Evolutionary conservation across 208 protist genomes (phyloP).

Genomic region (Phytomonas sp.): DNA sequence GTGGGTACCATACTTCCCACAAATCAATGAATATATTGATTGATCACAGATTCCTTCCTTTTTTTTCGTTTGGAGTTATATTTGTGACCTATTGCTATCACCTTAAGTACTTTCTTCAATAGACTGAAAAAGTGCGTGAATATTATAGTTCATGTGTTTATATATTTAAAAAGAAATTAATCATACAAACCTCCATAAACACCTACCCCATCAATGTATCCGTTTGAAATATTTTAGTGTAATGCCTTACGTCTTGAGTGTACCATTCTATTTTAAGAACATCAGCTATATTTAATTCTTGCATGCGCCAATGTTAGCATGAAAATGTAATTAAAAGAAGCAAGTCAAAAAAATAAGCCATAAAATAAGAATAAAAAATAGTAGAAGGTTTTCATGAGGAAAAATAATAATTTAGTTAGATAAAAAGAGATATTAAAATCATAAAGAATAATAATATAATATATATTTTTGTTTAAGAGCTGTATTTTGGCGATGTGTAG

Average conservation of each 20-base stretch:
- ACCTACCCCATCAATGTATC: too few relatives aligned
- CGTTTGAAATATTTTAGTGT: neutral
- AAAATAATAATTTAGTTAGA: slow-evolving; percentile 16
- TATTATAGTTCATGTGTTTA: neutral
- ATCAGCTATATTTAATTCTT: neutral
- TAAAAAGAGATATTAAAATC: slow-evolving; percentile 18
- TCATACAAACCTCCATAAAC: neutral
- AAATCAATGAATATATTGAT: neutral
- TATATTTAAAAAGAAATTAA: neutral
- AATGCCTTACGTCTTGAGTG: neutral
- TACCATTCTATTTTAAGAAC: neutral
- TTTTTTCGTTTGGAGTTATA: neutral
- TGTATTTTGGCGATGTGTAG: too few relatives aligned
- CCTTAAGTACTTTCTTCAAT: neutral
- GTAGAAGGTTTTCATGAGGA: slow-evolving; percentile 4
- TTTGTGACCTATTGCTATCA: neutral
- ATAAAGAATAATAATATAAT: slow-evolving; percentile 7
- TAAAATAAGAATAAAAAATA: neutral
- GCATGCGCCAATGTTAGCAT: neutral
- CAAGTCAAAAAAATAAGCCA: neutral
- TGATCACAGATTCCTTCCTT: neutral
- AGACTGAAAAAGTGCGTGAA: neutral
- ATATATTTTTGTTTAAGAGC: slow-evolving; percentile 13
- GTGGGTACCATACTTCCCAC: neutral
- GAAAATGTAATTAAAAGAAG: neutral